phyloP scores from a whole-genome alignment of 805 yeast species.

The Yamadazyma philogaea region DNA sequence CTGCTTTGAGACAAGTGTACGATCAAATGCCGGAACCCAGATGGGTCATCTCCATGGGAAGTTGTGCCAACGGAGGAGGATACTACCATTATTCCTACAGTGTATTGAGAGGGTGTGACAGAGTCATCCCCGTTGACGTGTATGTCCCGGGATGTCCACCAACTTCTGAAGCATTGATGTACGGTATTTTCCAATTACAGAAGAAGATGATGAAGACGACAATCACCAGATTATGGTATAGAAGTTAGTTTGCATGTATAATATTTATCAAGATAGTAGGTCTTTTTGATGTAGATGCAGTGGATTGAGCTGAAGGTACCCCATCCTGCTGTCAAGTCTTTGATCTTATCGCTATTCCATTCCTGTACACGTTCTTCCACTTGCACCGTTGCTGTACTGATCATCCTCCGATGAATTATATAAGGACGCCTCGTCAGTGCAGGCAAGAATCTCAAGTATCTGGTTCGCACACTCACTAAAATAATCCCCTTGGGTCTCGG shows the following conservation, averaged over 20 bases:
- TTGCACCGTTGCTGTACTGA: too few relatives aligned
- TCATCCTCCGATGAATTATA: too few relatives aligned
- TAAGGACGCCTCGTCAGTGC: too few relatives aligned
- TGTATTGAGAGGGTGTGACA: slow-evolving; percentile 87
- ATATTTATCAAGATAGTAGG: not conserved
- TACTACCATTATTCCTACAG: slow-evolving; percentile 87
- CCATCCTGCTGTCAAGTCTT: too few relatives aligned
- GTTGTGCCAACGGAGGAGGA: slow-evolving; percentile 93
- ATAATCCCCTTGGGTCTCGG: too few relatives aligned
- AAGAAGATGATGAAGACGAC: slow-evolving; percentile 84
- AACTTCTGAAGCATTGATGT: slow-evolving; percentile 85
- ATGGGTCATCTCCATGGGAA: slow-evolving; percentile 94
- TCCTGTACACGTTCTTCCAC: too few relatives aligned
- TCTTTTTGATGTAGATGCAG: not conserved
- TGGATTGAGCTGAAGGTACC: too few relatives aligned
- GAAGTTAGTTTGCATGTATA: slow-evolving; percentile 34
- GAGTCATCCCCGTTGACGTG: slow-evolving; percentile 84
- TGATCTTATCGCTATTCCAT: too few relatives aligned
- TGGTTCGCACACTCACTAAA: too few relatives aligned
- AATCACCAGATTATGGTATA: slow-evolving; percentile 83
- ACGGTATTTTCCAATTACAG: slow-evolving; percentile 84
- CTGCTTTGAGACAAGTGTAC: slow-evolving; percentile 86
- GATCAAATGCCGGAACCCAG: slow-evolving; percentile 95
- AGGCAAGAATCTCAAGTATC: too few relatives aligned
- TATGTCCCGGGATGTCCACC: slow-evolving; percentile 95